Evolutionary conservation across 805 yeast species (phyloP), one percentile per base, ranked within the genome.

Genomic region (Ogataea ganodermae): DNA sequence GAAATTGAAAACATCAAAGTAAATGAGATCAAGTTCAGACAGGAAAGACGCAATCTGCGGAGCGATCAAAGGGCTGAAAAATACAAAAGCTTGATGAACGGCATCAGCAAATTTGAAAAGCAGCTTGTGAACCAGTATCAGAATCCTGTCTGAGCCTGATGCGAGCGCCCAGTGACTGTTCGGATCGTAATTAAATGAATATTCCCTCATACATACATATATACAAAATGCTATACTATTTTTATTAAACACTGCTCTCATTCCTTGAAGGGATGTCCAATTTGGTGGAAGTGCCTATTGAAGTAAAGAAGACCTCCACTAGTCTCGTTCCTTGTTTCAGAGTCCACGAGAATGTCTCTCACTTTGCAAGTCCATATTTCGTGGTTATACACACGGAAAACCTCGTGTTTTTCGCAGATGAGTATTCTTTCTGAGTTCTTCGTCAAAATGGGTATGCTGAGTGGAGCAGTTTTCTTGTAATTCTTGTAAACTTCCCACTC

Each of bases 311-410:
- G 62, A 0, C 92, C 92, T 13, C 91, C 91, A 2, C 78, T 68
- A 31, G 70, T 67, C 2, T 26, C 48, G 30, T 65, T 63, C 2
- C 67, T 68, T n/a, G 51, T 52, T 31, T 70, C 51, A 6, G 51
- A 41, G 30, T 55, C 55, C 0, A 58, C 59, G 10, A 77, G 53
- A 2, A 86, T 78, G 33, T 85, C 85, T 30, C 72, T 68, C 4
- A 92, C 95, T 50, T 79, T 75, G 3, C 89, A 96, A 4, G 90
- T 80, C 94, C 97, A 89, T 3, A 92, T 81, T 62, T 91, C 96
- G 67, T 92, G 98, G 60, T 86, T 89, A 50, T 86, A 90, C 1
- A 89, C 84, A 9, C 63, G 63, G 42, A 86, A 74, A 3, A 76
- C 78, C 21, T 73, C 68, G 37, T 65, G 69, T 44, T 77, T 78